Conservation (phyloP, 2,329 filamentous ascomycete genomes). For the Seiridium cupressi region DNA sequence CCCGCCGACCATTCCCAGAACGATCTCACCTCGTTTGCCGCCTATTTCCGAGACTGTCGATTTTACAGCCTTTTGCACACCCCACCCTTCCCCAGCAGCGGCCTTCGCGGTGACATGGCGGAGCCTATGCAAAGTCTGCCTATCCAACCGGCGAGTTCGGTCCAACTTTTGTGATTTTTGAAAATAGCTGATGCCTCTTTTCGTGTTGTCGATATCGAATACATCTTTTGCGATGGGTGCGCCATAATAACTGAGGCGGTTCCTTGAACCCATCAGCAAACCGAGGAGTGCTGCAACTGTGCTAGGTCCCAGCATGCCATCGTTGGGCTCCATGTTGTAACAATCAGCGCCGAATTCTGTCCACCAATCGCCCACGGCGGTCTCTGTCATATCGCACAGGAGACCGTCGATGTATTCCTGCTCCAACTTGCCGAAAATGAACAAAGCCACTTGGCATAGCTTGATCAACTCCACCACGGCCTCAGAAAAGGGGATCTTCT, state of each 20-base stretch:
- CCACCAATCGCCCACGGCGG: slow-evolving; percentile 93
- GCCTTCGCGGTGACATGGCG: slow-evolving; percentile 87
- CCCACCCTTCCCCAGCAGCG: slow-evolving; percentile 85
- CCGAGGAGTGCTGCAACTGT: slow-evolving; percentile 87
- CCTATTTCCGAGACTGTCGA: slow-evolving; percentile 92
- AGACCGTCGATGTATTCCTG: slow-evolving; percentile 87
- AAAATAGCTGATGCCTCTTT: slow-evolving; percentile 81
- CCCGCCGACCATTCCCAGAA: slow-evolving; percentile 89
- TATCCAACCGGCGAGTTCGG: slow-evolving; percentile 75
- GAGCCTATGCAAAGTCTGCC: slow-evolving; percentile 76
- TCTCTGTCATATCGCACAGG: slow-evolving; percentile 90
- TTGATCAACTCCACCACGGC: slow-evolving; percentile 88
- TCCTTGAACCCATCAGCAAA: slow-evolving; percentile 84
- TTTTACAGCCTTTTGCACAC: slow-evolving; percentile 90
- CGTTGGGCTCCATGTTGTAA: slow-evolving; percentile 88
- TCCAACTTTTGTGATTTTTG: slow-evolving; percentile 85
- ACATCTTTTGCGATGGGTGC: slow-evolving; percentile 86
- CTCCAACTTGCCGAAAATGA: slow-evolving; percentile 84
- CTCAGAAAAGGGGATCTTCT: slow-evolving; percentile 73
- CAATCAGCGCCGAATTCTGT: slow-evolving; percentile 87
- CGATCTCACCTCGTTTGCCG: slow-evolving; percentile 90
- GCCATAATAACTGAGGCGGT: slow-evolving; percentile 80
- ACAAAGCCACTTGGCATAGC: slow-evolving; percentile 84
- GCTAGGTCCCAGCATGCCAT: slow-evolving; percentile 88
- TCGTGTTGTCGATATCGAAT: slow-evolving; percentile 80